phyloP scores from a whole-genome alignment of 2,329 filamentous ascomycete genomes.

The Cryphonectria parasitica region DNA sequence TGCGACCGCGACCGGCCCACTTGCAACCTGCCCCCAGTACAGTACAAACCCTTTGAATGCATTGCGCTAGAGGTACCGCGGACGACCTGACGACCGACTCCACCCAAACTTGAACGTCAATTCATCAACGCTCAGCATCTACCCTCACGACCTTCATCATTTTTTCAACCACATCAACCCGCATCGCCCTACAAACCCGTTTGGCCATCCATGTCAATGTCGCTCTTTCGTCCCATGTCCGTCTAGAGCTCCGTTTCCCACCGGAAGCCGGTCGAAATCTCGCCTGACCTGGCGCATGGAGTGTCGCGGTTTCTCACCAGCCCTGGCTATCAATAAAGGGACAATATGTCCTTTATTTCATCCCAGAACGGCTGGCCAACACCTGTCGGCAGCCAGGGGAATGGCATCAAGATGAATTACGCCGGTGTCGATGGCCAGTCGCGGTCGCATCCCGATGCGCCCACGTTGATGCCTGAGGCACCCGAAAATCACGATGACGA shows the following conservation, averaged over 20 bases:
- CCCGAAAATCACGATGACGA: constrained; percentile 67
- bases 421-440: constrained; percentile 63
- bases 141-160: constrained; percentile 55
- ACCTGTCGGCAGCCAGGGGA: constrained; percentile 54
- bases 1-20: constrained; percentile 7
- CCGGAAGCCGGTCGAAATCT: constrained; percentile 53
- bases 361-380: constrained; percentile 68
- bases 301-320: constrained; percentile 49
- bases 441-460: constrained; percentile 54
- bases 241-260: constrained; percentile 51
- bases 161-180: constrained; percentile 42
- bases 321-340: constrained; percentile 53
- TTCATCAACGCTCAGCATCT: constrained; percentile 57
- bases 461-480: constrained; percentile 64
- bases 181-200: constrained; percentile 45
- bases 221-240: constrained; percentile 54
- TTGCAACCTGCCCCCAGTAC: not conserved
- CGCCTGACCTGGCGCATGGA: constrained; percentile 61
- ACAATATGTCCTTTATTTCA: constrained; percentile 69
- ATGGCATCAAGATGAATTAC: constrained; percentile 55
- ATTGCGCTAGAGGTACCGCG: not conserved
- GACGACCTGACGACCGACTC: constrained; percentile 11
- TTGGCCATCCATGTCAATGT: constrained; percentile 57
- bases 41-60: not conserved
- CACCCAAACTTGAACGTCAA: constrained; percentile 57